Percentiles rank a stretch among this genome's conserved stretches.
Evolutionary conservation across 768 basidiomycete genomes (phyloP).

Genomic region (Harrya chromipes): DNA sequence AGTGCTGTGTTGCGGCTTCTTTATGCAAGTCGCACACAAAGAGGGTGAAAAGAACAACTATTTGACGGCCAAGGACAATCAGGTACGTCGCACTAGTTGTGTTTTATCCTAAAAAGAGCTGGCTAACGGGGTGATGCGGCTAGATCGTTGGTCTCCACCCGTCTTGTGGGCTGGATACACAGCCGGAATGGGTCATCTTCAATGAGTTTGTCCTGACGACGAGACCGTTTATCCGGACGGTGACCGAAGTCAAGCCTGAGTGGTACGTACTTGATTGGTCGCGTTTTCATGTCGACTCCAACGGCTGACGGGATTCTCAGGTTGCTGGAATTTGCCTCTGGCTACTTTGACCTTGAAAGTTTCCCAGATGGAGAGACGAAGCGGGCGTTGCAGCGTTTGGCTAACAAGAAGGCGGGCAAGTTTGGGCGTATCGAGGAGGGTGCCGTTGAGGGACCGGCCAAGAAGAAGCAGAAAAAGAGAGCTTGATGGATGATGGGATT

Average conservation of each 20-base stretch:
- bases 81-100: constrained; percentile 43
- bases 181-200: constrained; percentile 91
- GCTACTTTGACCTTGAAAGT: constrained; percentile 64
- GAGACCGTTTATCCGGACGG: constrained; percentile 84
- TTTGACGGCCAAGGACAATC: constrained; percentile 92
- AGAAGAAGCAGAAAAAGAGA: constrained; percentile 18
- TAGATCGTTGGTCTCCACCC: constrained; percentile 51
- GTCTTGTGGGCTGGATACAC: constrained; percentile 80
- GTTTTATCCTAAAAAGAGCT: neutral
- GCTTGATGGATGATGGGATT: neutral
- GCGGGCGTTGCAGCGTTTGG: constrained; percentile 52
- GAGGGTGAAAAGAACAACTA: constrained; percentile 90
- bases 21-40: constrained; percentile 97
- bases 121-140: neutral
- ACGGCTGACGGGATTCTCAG: constrained; percentile 28
- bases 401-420: constrained; percentile 53
- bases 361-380: constrained; percentile 76
- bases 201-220: constrained; percentile 96
- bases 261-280: constrained; percentile 52
- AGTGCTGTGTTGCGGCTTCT: constrained; percentile 89
- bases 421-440: constrained; percentile 13
- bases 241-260: constrained; percentile 81
- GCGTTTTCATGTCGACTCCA: neutral
- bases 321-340: constrained; percentile 59
- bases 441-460: neutral